Evolutionary conservation across 202 grass and related monocot species (phyloP).

Genomic region (Zizania palustris): DNA sequence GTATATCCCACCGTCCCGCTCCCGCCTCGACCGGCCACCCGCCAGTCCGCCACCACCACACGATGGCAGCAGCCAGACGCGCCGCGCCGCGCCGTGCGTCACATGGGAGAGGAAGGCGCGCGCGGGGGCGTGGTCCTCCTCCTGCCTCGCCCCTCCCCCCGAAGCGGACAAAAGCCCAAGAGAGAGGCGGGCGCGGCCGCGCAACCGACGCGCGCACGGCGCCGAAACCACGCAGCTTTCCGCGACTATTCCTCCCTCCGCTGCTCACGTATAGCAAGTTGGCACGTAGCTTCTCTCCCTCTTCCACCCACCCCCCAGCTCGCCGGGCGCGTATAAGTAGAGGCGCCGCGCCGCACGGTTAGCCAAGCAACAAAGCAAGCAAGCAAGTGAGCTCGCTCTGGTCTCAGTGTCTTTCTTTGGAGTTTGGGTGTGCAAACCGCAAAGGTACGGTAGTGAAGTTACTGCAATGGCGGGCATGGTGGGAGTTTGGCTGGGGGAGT

Average conservation of each 20-base stretch:
- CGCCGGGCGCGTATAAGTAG: conserved; percentile 43
- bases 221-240: conserved; percentile 3
- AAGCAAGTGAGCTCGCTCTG: not conserved
- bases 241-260: not conserved
- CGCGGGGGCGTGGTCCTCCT: conserved; percentile 9
- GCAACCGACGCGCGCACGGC: conserved; percentile 27
- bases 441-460: not conserved
- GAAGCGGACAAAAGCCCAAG: conserved; percentile 18
- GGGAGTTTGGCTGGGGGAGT: conserved; percentile 55
- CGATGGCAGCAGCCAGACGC: conserved; percentile 7
- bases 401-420: not conserved
- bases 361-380: conserved; percentile 8
- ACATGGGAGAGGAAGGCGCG: conserved; percentile 18
- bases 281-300: conserved; percentile 12
- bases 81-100: conserved; percentile 34
- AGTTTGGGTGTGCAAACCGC: conserved; percentile 3
- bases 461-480: conserved; percentile 52
- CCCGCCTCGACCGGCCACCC: too few species aligned
- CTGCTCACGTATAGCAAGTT: not conserved
- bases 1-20: not conserved
- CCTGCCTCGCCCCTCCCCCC: not conserved
- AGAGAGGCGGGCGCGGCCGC: conserved; percentile 23
- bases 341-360: not conserved
- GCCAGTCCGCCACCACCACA: not conserved
- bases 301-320: not conserved